Conservation (phyloP, 139 green algal genomes). For the Chlamydomonas sp. region DNA sequence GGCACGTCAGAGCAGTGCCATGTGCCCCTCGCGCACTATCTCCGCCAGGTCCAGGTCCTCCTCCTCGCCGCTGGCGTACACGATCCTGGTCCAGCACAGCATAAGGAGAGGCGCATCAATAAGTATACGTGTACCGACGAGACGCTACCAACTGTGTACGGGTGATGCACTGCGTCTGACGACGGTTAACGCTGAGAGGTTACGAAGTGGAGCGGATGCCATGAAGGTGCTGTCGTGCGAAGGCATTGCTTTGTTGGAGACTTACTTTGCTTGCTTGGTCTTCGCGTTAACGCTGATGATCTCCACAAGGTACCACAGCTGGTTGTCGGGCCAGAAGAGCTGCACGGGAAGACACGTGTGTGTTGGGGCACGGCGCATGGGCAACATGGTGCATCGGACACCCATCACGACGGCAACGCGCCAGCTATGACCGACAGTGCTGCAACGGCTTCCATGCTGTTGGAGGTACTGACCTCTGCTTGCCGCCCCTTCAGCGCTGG, state of each 20-base stretch:
- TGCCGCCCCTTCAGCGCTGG: constrained; percentile 71
- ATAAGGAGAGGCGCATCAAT: background rate
- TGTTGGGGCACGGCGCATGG: too few relatives aligned
- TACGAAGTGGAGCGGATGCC: too few relatives aligned
- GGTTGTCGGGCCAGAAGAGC: constrained; percentile 94
- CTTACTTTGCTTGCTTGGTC: constrained; percentile 79
- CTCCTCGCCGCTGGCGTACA: constrained; percentile 83
- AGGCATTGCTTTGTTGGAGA: background rate
- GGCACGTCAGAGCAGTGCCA: constrained; percentile 67
- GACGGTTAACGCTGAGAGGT: background rate
- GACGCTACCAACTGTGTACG: background rate
- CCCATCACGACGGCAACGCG: too few relatives aligned
- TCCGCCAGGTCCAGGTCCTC: constrained; percentile 89
- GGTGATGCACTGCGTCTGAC: background rate
- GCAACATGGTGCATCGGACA: too few relatives aligned
- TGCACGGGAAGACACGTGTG: constrained; percentile 28
- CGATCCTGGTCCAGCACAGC: constrained; percentile 68
- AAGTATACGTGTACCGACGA: background rate
- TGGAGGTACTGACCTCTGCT: constrained; percentile 64
- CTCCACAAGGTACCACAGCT: constrained; percentile 86
- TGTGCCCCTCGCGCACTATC: constrained; percentile 85
- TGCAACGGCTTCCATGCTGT: too few relatives aligned
- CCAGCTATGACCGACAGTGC: too few relatives aligned
- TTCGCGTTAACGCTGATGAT: constrained; percentile 78
- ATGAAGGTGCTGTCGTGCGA: too few relatives aligned